Base-by-base conservation (phyloP, 352 stramenopile genomes). In the Phytopythium oedochilum region DNA sequence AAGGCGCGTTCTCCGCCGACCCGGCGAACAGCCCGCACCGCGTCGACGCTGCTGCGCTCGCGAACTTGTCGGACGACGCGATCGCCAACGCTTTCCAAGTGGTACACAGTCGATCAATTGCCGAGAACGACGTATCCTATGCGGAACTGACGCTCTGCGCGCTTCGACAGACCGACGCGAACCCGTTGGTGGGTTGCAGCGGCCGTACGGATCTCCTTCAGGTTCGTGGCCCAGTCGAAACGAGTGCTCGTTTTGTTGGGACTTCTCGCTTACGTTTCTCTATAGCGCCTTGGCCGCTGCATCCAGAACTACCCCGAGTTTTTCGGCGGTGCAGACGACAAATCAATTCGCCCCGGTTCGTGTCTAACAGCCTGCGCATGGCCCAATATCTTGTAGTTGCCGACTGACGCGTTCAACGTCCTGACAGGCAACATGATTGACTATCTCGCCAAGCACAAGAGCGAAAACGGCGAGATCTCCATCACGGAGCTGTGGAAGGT, bases 21-120 rank as follows among this genome's bases (percentile, higher is more conserved):
- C 28, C 68, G 22, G 46, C 44, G 1, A 48, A 60, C 10, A 50
- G 70, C 23, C 72, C 71, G 9, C 75, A 88, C 51, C 70, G 68
- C 39, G 78, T 81, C 18, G 83, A 95, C 38, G 81, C 85, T 11
- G 61, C 62, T 44, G 85, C 72, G 12, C 54, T 95, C 46, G 65
- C 72, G 32, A 65, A 69, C 36, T 53, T 95, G 26, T 32, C 77
- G 1, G 72, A 83, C 47, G 75, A 88, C 43, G 75, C 76, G 20
- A 82, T 95, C 18, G 61, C 66, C n/a, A 80, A 72, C 50, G 83
- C 73, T 15, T 95, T 95, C 55, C 85, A 95, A 85, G 85, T 90
- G 59, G 78, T 86, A 59, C 4, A 62, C 4, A 35, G 39, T 12
- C 64, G 40, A 31, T 10, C 0, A 7, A 25, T 28, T 51, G 39